Percentiles rank a stretch among this genome's conserved stretches.
Evolutionary conservation across 2,329 filamentous ascomycete genomes (phyloP).

Genomic region (Penicillium sp.): DNA sequence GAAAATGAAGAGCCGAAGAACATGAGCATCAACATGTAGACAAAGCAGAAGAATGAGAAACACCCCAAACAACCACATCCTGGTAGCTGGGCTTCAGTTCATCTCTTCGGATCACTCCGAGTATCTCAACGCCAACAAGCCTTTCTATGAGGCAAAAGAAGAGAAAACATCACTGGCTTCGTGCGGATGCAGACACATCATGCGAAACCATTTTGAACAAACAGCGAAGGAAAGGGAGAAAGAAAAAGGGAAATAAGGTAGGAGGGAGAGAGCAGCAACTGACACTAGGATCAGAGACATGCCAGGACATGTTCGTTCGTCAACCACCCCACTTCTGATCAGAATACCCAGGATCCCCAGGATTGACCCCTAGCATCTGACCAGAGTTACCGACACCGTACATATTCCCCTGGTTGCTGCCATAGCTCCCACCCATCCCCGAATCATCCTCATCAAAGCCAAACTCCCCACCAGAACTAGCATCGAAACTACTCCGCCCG

Average conservation of each 20-base stretch:
- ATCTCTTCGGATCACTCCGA: slow-evolving; percentile 3
- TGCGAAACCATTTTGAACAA: slow-evolving; percentile 5
- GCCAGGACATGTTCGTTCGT: slow-evolving; percentile 6
- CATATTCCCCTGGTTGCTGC: slow-evolving; percentile 31
- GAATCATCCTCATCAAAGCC: slow-evolving; percentile 45
- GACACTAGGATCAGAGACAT: neutral
- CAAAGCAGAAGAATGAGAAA: neutral
- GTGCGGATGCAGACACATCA: slow-evolving; percentile 6
- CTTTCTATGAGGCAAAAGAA: slow-evolving; percentile 16
- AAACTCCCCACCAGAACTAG: slow-evolving; percentile 44
- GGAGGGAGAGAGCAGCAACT: neutral
- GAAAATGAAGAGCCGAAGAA: neutral
- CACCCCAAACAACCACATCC: slow-evolving; percentile 1
- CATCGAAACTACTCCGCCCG: slow-evolving; percentile 54
- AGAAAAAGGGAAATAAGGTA: neutral
- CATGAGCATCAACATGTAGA: neutral
- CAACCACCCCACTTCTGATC: slow-evolving; percentile 31
- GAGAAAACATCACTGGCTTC: neutral
- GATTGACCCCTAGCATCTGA: slow-evolving; percentile 30
- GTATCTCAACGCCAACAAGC: slow-evolving; percentile 25
- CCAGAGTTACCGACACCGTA: slow-evolving; percentile 28
- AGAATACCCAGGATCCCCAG: slow-evolving; percentile 26
- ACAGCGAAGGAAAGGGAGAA: neutral
- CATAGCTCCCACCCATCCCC: slow-evolving; percentile 36
- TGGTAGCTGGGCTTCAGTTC: neutral